phyloP scores from a whole-genome alignment of 192 early-diverging fungal genomes.

The Phycomyces nitens region DNA sequence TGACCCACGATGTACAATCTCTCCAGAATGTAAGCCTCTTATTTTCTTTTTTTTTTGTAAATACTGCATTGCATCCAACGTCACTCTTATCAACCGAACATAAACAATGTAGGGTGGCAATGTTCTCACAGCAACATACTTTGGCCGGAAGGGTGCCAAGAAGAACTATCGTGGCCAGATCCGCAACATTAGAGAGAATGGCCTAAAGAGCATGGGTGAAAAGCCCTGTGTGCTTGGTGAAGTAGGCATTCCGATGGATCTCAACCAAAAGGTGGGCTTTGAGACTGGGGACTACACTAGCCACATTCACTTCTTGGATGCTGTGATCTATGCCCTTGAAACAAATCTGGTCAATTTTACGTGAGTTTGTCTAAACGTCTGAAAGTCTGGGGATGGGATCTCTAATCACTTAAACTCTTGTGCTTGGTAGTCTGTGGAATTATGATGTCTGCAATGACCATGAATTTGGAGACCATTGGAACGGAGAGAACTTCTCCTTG shows the following conservation, averaged over 20 bases:
- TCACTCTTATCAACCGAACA: too few species aligned
- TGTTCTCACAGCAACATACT: conserved; percentile 70
- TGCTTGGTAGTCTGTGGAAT: conserved; percentile 82
- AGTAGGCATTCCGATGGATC: conserved; percentile 85
- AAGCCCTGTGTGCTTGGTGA: conserved; percentile 75
- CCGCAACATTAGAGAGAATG: conserved; percentile 56
- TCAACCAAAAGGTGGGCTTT: conserved; percentile 72
- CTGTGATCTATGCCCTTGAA: conserved; percentile 70
- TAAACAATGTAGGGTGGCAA: conserved; percentile 58
- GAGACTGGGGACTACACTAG: conserved; percentile 66
- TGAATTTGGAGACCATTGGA: conserved; percentile 79
- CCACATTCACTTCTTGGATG: conserved; percentile 75
- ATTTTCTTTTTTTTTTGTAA: too few species aligned
- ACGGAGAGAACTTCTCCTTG: conserved; percentile 83
- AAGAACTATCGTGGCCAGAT: conserved; percentile 76
- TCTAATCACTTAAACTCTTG: background rate
- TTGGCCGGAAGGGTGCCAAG: conserved; percentile 70
- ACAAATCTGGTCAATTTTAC: conserved; percentile 74
- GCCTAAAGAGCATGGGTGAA: conserved; percentile 55
- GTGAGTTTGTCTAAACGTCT: conserved; percentile 27
- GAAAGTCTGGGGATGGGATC: background rate
- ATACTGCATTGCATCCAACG: too few species aligned
- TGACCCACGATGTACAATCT: conserved; percentile 81
- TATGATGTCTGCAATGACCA: conserved; percentile 83
- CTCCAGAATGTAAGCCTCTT: conserved; percentile 53